Conservation (phyloP, 2,329 filamentous ascomycete species). For the Aspergillus arachidicola region DNA sequence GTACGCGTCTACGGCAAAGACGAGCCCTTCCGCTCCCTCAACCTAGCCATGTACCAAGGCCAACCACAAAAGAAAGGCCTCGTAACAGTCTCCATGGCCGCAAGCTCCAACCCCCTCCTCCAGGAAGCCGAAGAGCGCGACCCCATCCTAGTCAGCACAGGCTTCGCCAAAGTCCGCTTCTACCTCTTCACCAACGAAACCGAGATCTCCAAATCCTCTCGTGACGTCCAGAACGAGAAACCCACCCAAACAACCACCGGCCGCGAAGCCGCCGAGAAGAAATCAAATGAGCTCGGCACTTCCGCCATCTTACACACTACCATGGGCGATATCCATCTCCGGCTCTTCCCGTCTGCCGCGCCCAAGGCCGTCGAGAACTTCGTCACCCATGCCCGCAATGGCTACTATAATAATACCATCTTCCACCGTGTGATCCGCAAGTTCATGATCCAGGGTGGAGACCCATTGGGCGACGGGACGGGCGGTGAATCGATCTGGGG, state of each 20-base stretch:
- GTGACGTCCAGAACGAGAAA: slow-evolving; percentile 94
- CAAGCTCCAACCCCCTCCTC: slow-evolving; percentile 87
- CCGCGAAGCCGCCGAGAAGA: slow-evolving; percentile 54
- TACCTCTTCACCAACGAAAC: slow-evolving; percentile 97
- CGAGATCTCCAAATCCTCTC: slow-evolving; percentile 76
- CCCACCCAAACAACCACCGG: slow-evolving; percentile 64
- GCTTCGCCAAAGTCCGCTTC: slow-evolving; percentile 84
- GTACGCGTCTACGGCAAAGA: slow-evolving; percentile 89
- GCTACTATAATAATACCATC: slow-evolving; percentile 96
- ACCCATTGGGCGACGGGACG: slow-evolving; percentile 84
- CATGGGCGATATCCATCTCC: slow-evolving; percentile 89
- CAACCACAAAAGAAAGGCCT: slow-evolving; percentile 92
- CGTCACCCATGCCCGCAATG: slow-evolving; percentile 82
- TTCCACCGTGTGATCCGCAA: slow-evolving; percentile 97
- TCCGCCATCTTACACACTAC: slow-evolving; percentile 88
- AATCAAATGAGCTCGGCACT: slow-evolving; percentile 71
- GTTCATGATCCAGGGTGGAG: slow-evolving; percentile 93
- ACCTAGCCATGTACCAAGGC: slow-evolving; percentile 88
- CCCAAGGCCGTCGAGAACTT: slow-evolving; percentile 98
- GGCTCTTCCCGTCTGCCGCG: slow-evolving; percentile 88
- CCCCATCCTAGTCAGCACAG: slow-evolving; percentile 83
- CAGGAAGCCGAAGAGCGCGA: slow-evolving; percentile 90
- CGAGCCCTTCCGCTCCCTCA: slow-evolving; percentile 81
- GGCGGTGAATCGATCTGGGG: slow-evolving; percentile 93
- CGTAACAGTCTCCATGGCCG: slow-evolving; percentile 95